Conservation (phyloP, 2,329 filamentous ascomycete species). For the Salinomyces thailandicus region DNA sequence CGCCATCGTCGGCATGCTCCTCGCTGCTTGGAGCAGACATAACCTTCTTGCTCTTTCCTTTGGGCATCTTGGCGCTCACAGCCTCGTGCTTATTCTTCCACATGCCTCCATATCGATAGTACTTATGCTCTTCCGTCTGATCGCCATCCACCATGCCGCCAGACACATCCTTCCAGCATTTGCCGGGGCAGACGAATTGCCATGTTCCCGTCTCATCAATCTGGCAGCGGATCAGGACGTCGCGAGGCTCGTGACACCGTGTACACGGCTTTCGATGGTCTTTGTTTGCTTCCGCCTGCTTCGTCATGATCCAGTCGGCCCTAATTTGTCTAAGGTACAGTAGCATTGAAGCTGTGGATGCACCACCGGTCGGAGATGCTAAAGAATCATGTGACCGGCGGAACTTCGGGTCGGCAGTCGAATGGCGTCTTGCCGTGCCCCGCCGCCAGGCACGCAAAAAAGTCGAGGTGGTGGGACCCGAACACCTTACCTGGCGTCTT, state of each 20-base stretch:
- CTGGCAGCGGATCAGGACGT: slow-evolving; percentile 35
- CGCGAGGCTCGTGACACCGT: slow-evolving; percentile 28
- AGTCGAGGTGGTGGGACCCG: no score
- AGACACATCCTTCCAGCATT: slow-evolving; percentile 34
- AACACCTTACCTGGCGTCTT: no score
- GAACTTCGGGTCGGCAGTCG: no score
- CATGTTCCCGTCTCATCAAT: slow-evolving; percentile 31
- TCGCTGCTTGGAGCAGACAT: no score
- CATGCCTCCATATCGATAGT: slow-evolving; percentile 30
- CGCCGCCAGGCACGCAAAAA: no score
- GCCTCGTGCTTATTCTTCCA: slow-evolving; percentile 36
- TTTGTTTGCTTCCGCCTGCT: slow-evolving; percentile 2
- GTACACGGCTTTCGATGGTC: slow-evolving; percentile 31
- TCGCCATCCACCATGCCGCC: slow-evolving; percentile 36
- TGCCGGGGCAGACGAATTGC: slow-evolving; percentile 36
- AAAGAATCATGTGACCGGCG: no score
- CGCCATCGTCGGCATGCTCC: no score
- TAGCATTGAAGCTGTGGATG: no score
- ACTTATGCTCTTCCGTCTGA: slow-evolving; percentile 23
- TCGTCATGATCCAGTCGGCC: slow-evolving; percentile 1
- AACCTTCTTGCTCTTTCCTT: slow-evolving; percentile 10
- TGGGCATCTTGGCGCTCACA: slow-evolving; percentile 33
- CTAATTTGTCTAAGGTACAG: no score
- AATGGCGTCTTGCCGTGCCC: no score
- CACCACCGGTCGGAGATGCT: no score